These are phyloP conservation scores for Macrophomina phaseolina DNA, from an alignment of 2,329 filamentous ascomycete genomes.

Conservation along the genomic window DNA sequence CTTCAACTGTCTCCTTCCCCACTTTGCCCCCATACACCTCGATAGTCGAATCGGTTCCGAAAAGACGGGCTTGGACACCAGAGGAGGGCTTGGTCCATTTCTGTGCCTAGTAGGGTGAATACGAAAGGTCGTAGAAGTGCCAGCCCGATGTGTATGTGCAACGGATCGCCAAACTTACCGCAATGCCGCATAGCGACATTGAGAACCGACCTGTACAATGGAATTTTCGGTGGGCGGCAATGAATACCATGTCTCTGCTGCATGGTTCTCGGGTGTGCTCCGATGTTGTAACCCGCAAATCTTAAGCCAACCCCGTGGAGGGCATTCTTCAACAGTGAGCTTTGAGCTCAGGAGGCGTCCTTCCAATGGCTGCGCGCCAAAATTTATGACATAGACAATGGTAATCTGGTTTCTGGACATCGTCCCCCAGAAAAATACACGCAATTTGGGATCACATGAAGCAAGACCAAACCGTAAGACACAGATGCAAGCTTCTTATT, in stretches of 20 bases:
- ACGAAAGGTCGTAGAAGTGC: not conserved
- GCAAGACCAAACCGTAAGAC: too few species aligned
- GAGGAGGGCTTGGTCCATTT: not conserved
- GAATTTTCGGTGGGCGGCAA: not conserved
- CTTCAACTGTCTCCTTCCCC: not conserved
- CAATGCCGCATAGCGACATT: constrained; percentile 28
- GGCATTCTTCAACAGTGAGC: not conserved
- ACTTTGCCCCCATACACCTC: not conserved
- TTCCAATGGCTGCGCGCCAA: not conserved
- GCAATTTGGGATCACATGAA: too few species aligned
- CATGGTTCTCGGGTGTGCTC: not conserved
- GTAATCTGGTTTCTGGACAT: too few species aligned
- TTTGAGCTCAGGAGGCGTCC: not conserved
- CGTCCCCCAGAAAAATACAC: too few species aligned
- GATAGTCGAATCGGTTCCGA: too few species aligned
- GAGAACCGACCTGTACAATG: not conserved
- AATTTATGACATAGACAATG: too few species aligned
- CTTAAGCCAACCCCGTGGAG: not conserved
- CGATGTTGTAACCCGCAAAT: not conserved
- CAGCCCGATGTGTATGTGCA: not conserved
- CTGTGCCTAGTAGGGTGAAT: not conserved
- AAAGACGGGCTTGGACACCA: not conserved
- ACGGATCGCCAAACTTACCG: constrained; percentile 30
- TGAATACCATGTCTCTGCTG: not conserved
- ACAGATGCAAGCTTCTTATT: too few species aligned